Percentiles rank a stretch among this genome's conserved stretches.
phyloP scores from a whole-genome alignment of 1,284 basidiomycete species.

The Cryptococcus floricola region DNA sequence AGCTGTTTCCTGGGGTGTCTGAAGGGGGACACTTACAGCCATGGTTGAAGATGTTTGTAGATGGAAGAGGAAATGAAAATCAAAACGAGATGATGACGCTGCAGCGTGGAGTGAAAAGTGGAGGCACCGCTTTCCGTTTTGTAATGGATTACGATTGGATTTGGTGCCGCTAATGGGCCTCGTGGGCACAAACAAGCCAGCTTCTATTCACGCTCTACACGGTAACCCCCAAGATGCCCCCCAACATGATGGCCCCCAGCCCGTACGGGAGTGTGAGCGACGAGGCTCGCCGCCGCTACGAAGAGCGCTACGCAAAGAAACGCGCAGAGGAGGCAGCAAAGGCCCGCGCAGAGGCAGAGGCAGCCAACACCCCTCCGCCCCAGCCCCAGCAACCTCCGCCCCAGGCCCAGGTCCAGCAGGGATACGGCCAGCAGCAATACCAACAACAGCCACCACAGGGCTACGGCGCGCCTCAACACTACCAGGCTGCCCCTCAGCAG shows the following conservation, averaged over 20 bases:
- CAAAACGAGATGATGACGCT: too few relatives aligned
- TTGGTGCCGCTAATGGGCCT: too few relatives aligned
- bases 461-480: slow-evolving; percentile 1
- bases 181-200: too few relatives aligned
- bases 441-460: slow-evolving; percentile 12
- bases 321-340: slow-evolving; percentile 35
- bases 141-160: too few relatives aligned
- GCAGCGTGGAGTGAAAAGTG: too few relatives aligned
- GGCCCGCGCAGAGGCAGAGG: slow-evolving; percentile 13
- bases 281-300: slow-evolving; percentile 45
- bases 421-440: slow-evolving; percentile 1
- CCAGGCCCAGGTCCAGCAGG: slow-evolving; percentile 8
- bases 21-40: too few relatives aligned
- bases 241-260: slow-evolving; percentile 30
- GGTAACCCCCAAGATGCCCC: too few relatives aligned
- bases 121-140: too few relatives aligned
- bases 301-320: slow-evolving; percentile 45
- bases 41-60: too few relatives aligned
- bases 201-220: too few relatives aligned
- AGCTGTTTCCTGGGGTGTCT: too few relatives aligned
- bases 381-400: background rate
- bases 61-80: too few relatives aligned
- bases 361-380: background rate
- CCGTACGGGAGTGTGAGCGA: slow-evolving; percentile 43
- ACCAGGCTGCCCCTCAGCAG: slow-evolving; percentile 10